Conservation (phyloP, 208 protist species). For the Leishmania tarentolae region DNA sequence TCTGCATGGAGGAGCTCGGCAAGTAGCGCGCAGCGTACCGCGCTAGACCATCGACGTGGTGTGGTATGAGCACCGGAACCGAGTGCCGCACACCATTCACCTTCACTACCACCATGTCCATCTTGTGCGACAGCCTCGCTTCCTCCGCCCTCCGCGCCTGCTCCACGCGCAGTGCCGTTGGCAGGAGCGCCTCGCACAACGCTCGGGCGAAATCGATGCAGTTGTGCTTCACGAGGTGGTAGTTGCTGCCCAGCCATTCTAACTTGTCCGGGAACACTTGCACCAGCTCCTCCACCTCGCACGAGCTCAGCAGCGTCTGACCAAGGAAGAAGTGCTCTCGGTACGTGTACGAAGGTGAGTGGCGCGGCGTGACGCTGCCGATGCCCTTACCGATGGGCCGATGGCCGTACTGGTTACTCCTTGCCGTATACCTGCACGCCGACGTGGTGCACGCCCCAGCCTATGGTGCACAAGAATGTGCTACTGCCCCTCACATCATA, state of each 20-base stretch:
- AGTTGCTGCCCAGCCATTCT: slow-evolving; percentile 43
- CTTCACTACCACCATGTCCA: slow-evolving; percentile 23
- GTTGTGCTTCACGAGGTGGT: slow-evolving; percentile 67
- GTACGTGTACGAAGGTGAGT: slow-evolving; percentile 58
- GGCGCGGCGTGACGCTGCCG: slow-evolving; percentile 30
- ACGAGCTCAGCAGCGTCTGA: slow-evolving; percentile 29
- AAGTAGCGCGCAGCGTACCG: slow-evolving; percentile 25
- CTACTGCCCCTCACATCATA: slow-evolving; percentile 58
- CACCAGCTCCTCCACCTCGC: slow-evolving; percentile 33
- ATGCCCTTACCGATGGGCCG: slow-evolving; percentile 43
- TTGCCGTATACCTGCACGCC: slow-evolving; percentile 67
- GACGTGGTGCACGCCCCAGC: slow-evolving; percentile 58
- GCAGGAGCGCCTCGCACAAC: slow-evolving; percentile 43
- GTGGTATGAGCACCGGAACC: slow-evolving; percentile 42
- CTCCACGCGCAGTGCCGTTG: slow-evolving; percentile 27
- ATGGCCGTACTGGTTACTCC: slow-evolving; percentile 54
- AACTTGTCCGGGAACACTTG: slow-evolving; percentile 21
- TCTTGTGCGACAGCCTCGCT: slow-evolving; percentile 10
- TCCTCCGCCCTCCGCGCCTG: slow-evolving; percentile 10
- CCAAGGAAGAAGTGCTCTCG: slow-evolving; percentile 59
- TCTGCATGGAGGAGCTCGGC: background rate
- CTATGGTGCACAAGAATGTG: slow-evolving; percentile 38
- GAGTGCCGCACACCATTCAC: slow-evolving; percentile 12
- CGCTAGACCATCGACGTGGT: slow-evolving; percentile 42
- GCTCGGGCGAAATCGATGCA: slow-evolving; percentile 67